phyloP scores from a whole-genome alignment of 352 stramenopile genomes.

The Elongisporangium prolatum region DNA sequence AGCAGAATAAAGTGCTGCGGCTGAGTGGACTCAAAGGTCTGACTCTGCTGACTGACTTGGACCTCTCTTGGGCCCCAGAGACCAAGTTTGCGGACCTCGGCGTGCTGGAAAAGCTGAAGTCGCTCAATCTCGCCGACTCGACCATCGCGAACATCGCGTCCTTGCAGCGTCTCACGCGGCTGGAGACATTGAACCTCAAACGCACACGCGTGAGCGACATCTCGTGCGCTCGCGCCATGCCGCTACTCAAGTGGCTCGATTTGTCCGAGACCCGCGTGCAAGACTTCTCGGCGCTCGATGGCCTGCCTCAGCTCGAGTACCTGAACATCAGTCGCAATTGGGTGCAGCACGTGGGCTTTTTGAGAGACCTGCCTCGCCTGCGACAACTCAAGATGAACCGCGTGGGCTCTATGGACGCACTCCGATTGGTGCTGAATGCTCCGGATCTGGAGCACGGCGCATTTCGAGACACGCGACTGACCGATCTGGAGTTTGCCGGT shows the following conservation, averaged over 20 bases:
- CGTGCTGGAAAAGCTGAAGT: constrained; percentile 25
- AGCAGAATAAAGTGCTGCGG: not conserved
- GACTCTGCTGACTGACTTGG: constrained; percentile 28
- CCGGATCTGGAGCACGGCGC: constrained; percentile 26
- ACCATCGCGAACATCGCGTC: not conserved
- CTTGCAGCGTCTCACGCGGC: not conserved
- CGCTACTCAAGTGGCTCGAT: constrained; percentile 27
- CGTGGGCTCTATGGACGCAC: constrained; percentile 23
- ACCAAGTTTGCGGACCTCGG: constrained; percentile 19
- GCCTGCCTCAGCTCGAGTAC: constrained; percentile 18
- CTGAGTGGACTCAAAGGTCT: not conserved
- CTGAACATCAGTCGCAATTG: constrained; percentile 48
- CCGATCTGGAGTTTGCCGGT: constrained; percentile 27
- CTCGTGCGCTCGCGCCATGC: constrained; percentile 19
- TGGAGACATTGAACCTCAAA: constrained; percentile 15
- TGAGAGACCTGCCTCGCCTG: constrained; percentile 23
- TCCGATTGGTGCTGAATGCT: constrained; percentile 20
- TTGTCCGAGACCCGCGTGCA: constrained; percentile 35
- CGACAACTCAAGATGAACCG: constrained; percentile 31
- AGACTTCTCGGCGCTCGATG: constrained; percentile 24
- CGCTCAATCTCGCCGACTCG: constrained; percentile 11
- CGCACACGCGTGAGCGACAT: constrained; percentile 27
- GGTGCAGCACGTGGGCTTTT: constrained; percentile 22
- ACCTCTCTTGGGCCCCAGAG: constrained; percentile 26
- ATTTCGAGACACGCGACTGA: constrained; percentile 37